Conservation (phyloP, 2,329 filamentous ascomycete genomes). For the Alternaria infectoria region DNA sequence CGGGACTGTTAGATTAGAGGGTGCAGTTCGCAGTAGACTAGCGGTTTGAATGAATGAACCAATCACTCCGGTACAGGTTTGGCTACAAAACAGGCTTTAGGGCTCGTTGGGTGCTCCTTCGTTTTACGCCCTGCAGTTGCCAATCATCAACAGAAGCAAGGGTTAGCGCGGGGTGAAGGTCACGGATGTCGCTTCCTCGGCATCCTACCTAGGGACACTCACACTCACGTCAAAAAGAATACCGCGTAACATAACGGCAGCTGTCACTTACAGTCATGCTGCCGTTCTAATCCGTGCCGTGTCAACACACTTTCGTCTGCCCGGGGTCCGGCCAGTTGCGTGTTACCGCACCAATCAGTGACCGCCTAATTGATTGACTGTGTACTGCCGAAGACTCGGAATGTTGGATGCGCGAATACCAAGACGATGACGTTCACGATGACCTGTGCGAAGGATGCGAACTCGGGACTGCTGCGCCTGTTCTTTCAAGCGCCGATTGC, state of each 20-base stretch:
- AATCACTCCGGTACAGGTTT: background rate
- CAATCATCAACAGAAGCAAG: background rate
- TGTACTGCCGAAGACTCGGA: background rate
- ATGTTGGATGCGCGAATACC: background rate
- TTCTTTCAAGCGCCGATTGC: background rate
- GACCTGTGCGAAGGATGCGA: background rate
- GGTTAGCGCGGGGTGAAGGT: background rate
- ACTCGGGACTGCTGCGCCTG: background rate
- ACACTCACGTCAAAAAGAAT: no score
- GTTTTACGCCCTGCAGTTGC: background rate
- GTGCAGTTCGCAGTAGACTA: no score
- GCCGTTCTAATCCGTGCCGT: no score
- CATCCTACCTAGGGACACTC: background rate
- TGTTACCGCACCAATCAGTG: background rate
- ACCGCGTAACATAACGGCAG: accelerated
- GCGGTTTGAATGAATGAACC: no score
- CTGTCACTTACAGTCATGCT: no score
- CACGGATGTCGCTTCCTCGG: background rate
- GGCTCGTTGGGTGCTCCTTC: background rate
- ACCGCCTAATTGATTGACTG: background rate
- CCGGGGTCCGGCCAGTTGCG: background rate
- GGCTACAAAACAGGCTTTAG: background rate
- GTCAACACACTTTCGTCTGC: background rate
- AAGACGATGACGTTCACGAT: background rate
- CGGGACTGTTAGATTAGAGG: background rate